Evolutionary conservation across 1,139 yeast genomes (phyloP).

Genomic region (Ogataea hybrid): DNA sequence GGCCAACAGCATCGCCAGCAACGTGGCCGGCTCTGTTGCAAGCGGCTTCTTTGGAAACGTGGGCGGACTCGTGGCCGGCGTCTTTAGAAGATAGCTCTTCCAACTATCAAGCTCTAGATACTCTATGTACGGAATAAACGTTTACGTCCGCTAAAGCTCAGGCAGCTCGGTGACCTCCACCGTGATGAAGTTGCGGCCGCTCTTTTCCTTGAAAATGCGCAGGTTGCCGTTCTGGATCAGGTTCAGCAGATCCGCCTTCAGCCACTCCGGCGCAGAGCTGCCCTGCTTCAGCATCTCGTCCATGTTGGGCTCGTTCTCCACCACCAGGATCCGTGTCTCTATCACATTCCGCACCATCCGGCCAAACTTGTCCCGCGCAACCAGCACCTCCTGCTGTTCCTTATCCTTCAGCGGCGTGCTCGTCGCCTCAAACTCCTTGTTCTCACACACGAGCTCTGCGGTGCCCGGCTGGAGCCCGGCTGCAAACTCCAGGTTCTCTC

Average conservation of each 20-base stretch:
- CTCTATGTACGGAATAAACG: constrained; percentile 1
- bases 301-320: constrained; percentile 22
- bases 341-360: constrained; percentile 6
- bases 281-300: constrained; percentile 16
- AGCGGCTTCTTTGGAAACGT: constrained; percentile 47
- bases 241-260: constrained; percentile 16
- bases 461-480: constrained; percentile 7
- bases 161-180: constrained; percentile 16
- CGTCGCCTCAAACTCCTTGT: constrained; percentile 15
- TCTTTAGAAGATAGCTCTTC: constrained; percentile 2
- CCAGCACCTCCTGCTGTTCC: constrained; percentile 10
- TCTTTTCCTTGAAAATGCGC: constrained; percentile 15
- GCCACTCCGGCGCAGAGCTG: constrained; percentile 14
- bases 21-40: constrained; percentile 47
- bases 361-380: constrained; percentile 8
- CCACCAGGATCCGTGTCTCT: constrained; percentile 18
- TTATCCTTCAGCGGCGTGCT: constrained; percentile 13
- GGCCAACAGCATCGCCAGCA: constrained; percentile 47
- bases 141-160: not conserved
- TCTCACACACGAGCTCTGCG: constrained; percentile 9
- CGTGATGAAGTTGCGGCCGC: constrained; percentile 19
- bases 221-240: constrained; percentile 18
- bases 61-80: constrained; percentile 2
- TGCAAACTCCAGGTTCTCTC: not conserved
- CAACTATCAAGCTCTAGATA: constrained; percentile 2